Evolutionary conservation across 345 rosid genomes (phyloP).

Genomic region (Populus simonii): DNA sequence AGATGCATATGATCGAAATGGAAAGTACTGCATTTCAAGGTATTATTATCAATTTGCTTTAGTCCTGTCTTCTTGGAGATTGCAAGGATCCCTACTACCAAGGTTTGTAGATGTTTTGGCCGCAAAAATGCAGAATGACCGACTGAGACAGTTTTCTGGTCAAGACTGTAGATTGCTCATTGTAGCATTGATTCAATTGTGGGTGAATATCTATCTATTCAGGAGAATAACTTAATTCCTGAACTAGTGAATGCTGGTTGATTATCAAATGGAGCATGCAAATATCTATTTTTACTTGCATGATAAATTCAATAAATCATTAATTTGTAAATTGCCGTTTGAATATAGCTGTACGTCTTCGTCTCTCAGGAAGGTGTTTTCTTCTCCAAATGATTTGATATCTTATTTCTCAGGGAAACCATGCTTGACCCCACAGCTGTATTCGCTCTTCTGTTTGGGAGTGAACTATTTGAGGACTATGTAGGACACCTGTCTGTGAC

Average conservation of each 20-base stretch:
- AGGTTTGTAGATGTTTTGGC: neutral
- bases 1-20: conserved; percentile 59
- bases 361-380: neutral
- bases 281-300: neutral
- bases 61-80: neutral
- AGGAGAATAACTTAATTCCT: too few relatives aligned
- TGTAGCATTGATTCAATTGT: neutral
- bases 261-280: neutral
- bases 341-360: neutral
- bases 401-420: conserved; percentile 50
- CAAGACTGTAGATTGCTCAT: neutral
- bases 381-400: neutral
- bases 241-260: neutral
- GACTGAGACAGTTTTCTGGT: neutral
- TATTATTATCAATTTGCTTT: neutral
- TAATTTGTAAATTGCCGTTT: neutral
- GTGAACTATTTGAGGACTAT: conserved; percentile 91
- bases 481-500: conserved; percentile 86
- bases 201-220: neutral
- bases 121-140: neutral
- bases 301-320: neutral
- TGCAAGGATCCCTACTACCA: neutral
- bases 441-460: conserved; percentile 91
- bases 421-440: conserved; percentile 87
- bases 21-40: conserved; percentile 55